These are phyloP conservation scores for Plasmodium blacklocki DNA, from an alignment of 169 alveolate species.

Conservation along the genomic window DNA sequence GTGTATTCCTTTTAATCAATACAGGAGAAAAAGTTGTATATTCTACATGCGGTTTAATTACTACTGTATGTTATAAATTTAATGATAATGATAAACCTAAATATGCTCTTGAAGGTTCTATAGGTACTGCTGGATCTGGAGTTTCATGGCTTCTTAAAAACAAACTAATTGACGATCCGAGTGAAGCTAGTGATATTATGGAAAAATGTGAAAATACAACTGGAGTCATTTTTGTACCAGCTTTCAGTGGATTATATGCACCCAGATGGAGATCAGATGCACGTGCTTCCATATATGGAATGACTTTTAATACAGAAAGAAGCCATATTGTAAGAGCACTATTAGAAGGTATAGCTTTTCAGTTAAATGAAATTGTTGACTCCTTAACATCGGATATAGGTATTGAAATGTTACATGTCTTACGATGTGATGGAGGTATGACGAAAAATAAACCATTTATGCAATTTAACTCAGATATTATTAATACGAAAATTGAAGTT, in stretches of 20 bases:
- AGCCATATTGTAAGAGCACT: slow-evolving; percentile 92
- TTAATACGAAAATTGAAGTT: slow-evolving; percentile 81
- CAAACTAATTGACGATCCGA: slow-evolving; percentile 78
- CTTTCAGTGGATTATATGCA: slow-evolving; percentile 94
- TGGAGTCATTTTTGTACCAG: slow-evolving; percentile 95
- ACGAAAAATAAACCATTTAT: slow-evolving; percentile 88
- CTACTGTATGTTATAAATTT: slow-evolving; percentile 93
- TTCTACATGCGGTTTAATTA: slow-evolving; percentile 90
- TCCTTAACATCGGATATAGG: slow-evolving; percentile 78
- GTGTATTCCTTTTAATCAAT: slow-evolving; percentile 92
- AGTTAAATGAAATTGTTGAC: slow-evolving; percentile 88
- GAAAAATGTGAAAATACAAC: slow-evolving; percentile 87
- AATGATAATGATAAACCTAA: slow-evolving; percentile 81
- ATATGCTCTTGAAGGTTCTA: slow-evolving; percentile 96
- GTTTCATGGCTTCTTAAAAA: slow-evolving; percentile 92
- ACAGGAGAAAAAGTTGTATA: slow-evolving; percentile 89
- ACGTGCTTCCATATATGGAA: slow-evolving; percentile 92
- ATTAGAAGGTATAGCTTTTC: slow-evolving; percentile 91
- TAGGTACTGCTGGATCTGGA: slow-evolving; percentile 94
- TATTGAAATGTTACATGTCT: slow-evolving; percentile 79
- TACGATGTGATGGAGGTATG: slow-evolving; percentile 94
- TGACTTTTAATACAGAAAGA: slow-evolving; percentile 89
- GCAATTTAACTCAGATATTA: slow-evolving; percentile 90
- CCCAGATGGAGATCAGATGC: slow-evolving; percentile 97
- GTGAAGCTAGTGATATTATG: slow-evolving; percentile 84